Conservation (phyloP, 1,139 yeast genomes). For the Blastobotrys petasosporus region DNA sequence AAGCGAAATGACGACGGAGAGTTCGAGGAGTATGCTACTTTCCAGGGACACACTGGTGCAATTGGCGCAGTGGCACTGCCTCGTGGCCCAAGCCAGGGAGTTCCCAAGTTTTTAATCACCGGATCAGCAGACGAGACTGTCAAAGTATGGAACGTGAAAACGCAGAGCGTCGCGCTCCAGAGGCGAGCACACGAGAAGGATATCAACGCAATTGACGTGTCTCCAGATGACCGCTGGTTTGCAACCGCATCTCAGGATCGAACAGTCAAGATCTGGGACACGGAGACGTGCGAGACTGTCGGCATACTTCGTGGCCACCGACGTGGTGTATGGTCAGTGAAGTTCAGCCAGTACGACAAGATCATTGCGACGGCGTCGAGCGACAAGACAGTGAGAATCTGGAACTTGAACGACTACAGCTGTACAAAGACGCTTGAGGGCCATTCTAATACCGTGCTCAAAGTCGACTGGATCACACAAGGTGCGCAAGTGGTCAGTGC, state of each 20-base stretch:
- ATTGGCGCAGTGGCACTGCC: conserved; percentile 81
- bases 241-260: conserved; percentile 98
- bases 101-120: conserved; percentile 71
- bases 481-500: conserved; percentile 70
- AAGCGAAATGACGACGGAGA: conserved; percentile 37
- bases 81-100: conserved; percentile 37
- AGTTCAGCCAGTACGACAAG: conserved; percentile 75
- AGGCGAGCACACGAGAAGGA: conserved; percentile 96
- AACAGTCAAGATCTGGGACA: conserved; percentile 82
- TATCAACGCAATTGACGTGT: conserved; percentile 77
- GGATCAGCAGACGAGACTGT: conserved; percentile 88
- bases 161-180: conserved; percentile 63
- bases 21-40: conserved; percentile 26
- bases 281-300: conserved; percentile 72
- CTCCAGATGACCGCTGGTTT: conserved; percentile 81
- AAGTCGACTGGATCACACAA: conserved; percentile 62
- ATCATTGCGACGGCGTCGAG: conserved; percentile 74
- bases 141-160: conserved; percentile 63
- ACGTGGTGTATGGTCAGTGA: conserved; percentile 91
- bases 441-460: conserved; percentile 86
- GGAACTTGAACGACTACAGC: conserved; percentile 75
- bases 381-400: conserved; percentile 80
- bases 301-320: conserved; percentile 86
- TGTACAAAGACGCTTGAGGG: conserved; percentile 87
- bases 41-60: conserved; percentile 80